phyloP scores from a whole-genome alignment of 106 monocot genomes.

The Platanthera zijinensis region DNA sequence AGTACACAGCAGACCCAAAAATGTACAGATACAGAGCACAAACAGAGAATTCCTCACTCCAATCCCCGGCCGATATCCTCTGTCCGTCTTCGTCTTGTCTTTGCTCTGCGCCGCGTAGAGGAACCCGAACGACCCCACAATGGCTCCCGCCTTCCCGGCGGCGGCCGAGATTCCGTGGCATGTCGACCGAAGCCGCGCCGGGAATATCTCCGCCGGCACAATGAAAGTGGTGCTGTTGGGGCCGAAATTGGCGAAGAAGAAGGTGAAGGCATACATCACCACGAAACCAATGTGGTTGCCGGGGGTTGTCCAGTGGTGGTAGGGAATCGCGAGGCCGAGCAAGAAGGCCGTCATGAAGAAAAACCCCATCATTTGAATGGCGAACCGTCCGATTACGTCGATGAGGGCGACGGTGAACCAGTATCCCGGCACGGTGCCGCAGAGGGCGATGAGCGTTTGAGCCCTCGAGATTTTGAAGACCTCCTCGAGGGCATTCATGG shows the following conservation, averaged over 20 bases:
- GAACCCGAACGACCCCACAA: conserved; percentile 36
- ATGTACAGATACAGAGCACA: conserved; percentile 28
- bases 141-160: conserved; percentile 44
- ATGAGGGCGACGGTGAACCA: conserved; percentile 68
- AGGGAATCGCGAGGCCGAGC: conserved; percentile 14
- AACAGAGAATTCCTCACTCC: conserved; percentile 43
- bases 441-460: conserved; percentile 55
- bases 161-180: conserved; percentile 49
- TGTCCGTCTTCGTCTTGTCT: conserved; percentile 26
- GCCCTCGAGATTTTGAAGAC: conserved; percentile 53
- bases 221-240: conserved; percentile 57
- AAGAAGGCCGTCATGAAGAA: conserved; percentile 23
- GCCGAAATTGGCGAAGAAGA: conserved; percentile 69
- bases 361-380: conserved; percentile 43
- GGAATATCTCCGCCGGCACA: conserved; percentile 55
- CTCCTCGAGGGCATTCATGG: conserved; percentile 71
- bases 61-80: conserved; percentile 34
- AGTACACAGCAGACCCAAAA: conserved; percentile 37
- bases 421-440: conserved; percentile 71
- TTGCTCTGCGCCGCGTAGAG: conserved; percentile 27
- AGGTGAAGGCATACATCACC: conserved; percentile 35
- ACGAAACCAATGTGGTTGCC: conserved; percentile 29
- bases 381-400: conserved; percentile 45
- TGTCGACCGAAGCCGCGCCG: conserved; percentile 40
- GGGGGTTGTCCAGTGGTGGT: conserved; percentile 11